These are phyloP conservation scores for Graphilbum fragrans DNA, from an alignment of 2,329 filamentous ascomycete species.

Conservation along the genomic window DNA sequence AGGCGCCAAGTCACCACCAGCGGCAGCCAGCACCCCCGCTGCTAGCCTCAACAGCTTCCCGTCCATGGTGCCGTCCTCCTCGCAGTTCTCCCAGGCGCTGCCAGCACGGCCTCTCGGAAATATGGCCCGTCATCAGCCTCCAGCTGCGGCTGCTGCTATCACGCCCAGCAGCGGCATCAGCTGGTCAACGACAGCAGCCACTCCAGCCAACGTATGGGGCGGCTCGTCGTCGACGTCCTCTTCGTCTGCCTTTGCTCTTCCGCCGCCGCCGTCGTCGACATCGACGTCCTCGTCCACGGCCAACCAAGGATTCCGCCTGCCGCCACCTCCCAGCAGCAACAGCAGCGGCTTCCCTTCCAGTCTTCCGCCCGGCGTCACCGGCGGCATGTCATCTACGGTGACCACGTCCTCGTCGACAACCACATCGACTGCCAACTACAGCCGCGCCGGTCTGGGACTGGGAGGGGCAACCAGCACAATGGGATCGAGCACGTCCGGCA, in stretches of 20 bases:
- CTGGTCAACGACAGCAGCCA: background rate
- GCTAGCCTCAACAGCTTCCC: constrained; percentile 38
- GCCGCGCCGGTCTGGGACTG: constrained; percentile 5
- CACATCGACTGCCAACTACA: constrained; percentile 1
- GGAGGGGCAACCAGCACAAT: constrained; percentile 1
- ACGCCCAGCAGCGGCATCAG: constrained; percentile 6
- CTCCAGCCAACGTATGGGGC: constrained; percentile 10
- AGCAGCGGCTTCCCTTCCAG: constrained; percentile 4
- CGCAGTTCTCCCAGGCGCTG: constrained; percentile 51
- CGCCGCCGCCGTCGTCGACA: constrained; percentile 41
- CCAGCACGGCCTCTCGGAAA: constrained; percentile 24
- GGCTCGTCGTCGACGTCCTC: constrained; percentile 15
- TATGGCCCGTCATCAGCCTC: no score
- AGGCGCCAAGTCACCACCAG: background rate
- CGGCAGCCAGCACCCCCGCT: background rate
- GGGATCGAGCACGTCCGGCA: constrained; percentile 15
- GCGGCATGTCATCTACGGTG: no score
- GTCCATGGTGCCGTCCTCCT: constrained; percentile 43
- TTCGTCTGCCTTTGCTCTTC: constrained; percentile 35
- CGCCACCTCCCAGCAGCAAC: constrained; percentile 25
- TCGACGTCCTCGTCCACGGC: constrained; percentile 19
- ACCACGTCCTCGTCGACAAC: constrained; percentile 2
- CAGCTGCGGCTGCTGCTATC: constrained; percentile 7
- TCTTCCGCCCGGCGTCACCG: constrained; percentile 6
- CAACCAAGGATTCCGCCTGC: constrained; percentile 38